Base-by-base conservation (phyloP, 176 grass and related monocot species). In the Aegilops tauschii region DNA sequence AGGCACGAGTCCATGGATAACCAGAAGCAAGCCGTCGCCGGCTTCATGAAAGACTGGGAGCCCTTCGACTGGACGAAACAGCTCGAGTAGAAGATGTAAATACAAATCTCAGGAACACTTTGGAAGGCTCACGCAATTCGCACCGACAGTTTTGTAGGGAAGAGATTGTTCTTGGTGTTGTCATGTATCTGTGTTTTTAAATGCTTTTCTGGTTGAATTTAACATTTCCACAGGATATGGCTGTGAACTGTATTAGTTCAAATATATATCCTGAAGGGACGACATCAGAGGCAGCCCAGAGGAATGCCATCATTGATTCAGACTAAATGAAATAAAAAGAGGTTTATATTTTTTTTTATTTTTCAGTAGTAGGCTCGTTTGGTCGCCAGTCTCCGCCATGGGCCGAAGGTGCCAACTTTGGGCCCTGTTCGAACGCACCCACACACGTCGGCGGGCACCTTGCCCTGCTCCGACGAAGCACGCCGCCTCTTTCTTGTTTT, bases 61-160 rank as follows among this genome's bases (percentile, higher is more conserved):
- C 88, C 86, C 21, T 99, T 94, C 13, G 90, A 99, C 85, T 99
- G 97, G 97, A 99, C 94, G 1, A 93, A 77, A 47, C 83, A 93
- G 12, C 92, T 96, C 21, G 86, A 94, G 65, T 94, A 90, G 70
- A 35, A 90, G 70, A 36, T 78, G 37, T 82, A 84, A 72, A 83
- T 76, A 79, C 45, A 25, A 25, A 5, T 73, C 63, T 47, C 5
- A 4, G 66, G 18, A 87, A 21, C 25, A 35, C 32, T 9, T 9
- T 21, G 62, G 76, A 27, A 82, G 31, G 27, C 30, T 8, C 45
- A 58, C n/a, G 5, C 30, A 59, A 5, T n/a, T 69, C 74, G 37
- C 72, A 40, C 39, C n/a, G 39, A 65, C 8, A 3, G 7, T 62
- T 81, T 87, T 65, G 81, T 80, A 84, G 85, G n/a, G 31, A 64